Evolutionary conservation across 2,329 filamentous ascomycete genomes (phyloP).

Genomic region (Arachnopeziza araneosa): DNA sequence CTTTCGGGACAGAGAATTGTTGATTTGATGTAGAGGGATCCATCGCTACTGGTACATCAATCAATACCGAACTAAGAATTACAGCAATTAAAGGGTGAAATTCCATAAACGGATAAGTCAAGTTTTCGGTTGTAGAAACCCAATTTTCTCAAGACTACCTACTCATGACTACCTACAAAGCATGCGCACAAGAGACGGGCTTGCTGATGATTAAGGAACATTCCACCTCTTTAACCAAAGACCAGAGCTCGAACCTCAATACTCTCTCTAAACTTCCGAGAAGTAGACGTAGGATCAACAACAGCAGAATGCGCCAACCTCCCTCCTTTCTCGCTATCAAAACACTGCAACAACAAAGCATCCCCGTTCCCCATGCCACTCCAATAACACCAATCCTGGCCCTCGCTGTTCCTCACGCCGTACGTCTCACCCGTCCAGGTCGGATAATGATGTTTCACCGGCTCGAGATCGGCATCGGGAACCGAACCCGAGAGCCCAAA

Average conservation of each 20-base stretch:
- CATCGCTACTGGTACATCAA: too few species aligned
- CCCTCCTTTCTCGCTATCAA: constrained; percentile 52
- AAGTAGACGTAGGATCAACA: constrained; percentile 40
- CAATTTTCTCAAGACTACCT: too few species aligned
- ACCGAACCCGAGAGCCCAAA: constrained; percentile 43
- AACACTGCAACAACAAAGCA: constrained; percentile 56
- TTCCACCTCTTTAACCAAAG: constrained; percentile 35
- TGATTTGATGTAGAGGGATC: too few species aligned
- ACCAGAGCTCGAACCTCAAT: constrained; percentile 52
- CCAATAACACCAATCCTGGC: constrained; percentile 49
- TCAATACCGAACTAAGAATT: too few species aligned
- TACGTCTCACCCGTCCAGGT: constrained; percentile 11
- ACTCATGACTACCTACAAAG: too few species aligned
- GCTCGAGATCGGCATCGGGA: constrained; percentile 32
- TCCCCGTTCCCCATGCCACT: constrained; percentile 46
- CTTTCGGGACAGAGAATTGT: too few species aligned
- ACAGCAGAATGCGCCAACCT: constrained; percentile 52
- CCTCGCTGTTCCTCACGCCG: constrained; percentile 31
- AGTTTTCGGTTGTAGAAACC: too few species aligned
- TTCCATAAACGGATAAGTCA: too few species aligned
- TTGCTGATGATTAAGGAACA: too few species aligned
- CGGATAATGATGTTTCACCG: constrained; percentile 36
- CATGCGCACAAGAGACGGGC: too few species aligned
- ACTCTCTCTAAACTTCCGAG: constrained; percentile 42
- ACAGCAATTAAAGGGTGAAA: too few species aligned